Base-by-base conservation (phyloP, 2,329 filamentous ascomycete genomes). In the Diaporthe vaccinii region DNA sequence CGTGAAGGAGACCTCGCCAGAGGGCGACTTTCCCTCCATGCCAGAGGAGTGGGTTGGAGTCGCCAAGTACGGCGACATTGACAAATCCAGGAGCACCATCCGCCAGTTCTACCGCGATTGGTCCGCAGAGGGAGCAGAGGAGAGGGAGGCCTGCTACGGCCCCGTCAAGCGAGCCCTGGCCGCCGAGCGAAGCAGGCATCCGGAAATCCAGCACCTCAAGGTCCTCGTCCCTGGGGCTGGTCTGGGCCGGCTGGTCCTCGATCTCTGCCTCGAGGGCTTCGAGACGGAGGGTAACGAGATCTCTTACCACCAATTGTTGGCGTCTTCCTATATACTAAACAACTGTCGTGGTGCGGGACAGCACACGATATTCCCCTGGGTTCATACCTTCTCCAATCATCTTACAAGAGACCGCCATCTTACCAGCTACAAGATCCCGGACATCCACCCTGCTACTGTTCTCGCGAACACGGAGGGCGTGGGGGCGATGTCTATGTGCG, bases 31-130 rank as follows among this genome's bases (percentile, higher is more conserved):
- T 49, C 84, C 85, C 0, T 81, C 80, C 34, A 86, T 92, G 79
- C 90, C 91, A 39, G 85, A 88, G 17, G 88, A 92, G 59, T 96
- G 95, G 93, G 88, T 91, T 28, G 92, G 91, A 6, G 87, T 91
- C 44, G 93, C 95, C 20, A 96, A 92, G 58, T 85, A 91, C 36
- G 87, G 87, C 31, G 96, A 98, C 80, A 87, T 97, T 72, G 95
- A 98, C 82, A 99, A 98, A 84, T 96, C 96, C 2, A 91, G 95
- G 77, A 98, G 95, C 80, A 98, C 96, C 2, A 89, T 99, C 70
- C 92, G 96, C 15, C 97, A 99, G 81, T 94, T 98, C 82, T 98
- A 96, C 84, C 92, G 97, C 22, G 97, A 99, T 83, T 99, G 97
- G 97, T 95, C 94, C 34, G 89, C 87, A 2, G 95, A 94, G 80